Evolutionary conservation across 2,329 filamentous ascomycete genomes (phyloP).

Genomic region (Scytalidium sp.): DNA sequence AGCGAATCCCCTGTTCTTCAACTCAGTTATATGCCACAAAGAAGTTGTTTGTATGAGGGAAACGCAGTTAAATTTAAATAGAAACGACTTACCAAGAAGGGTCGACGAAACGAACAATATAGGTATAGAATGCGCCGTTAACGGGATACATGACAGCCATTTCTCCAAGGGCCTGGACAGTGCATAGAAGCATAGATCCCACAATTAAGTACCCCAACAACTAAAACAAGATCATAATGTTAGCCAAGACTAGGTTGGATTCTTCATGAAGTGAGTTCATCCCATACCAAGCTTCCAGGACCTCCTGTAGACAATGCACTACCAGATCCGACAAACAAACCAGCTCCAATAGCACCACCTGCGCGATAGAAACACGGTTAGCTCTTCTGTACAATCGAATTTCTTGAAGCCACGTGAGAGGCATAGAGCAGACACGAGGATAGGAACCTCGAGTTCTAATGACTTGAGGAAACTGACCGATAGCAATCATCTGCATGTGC

Average conservation of each 20-base stretch:
- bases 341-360: slow-evolving; percentile 40
- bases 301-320: slow-evolving; percentile 32
- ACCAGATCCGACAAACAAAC: slow-evolving; percentile 41
- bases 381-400: no score
- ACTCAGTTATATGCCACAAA: no score
- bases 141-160: slow-evolving; percentile 57
- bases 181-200: slow-evolving; percentile 56
- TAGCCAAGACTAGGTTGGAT: background rate
- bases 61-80: no score
- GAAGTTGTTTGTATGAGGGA: no score
- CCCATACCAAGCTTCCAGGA: slow-evolving; percentile 8
- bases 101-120: slow-evolving; percentile 58
- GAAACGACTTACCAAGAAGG: slow-evolving; percentile 43
- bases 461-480: background rate
- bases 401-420: no score
- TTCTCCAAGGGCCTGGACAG: slow-evolving; percentile 58
- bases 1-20: slow-evolving; percentile 40
- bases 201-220: slow-evolving; percentile 52
- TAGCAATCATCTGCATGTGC: background rate
- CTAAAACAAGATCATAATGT: slow-evolving; percentile 1
- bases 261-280: background rate
- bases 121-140: slow-evolving; percentile 61
- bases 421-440: no score
- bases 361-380: background rate
- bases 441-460: background rate